phyloP scores from a whole-genome alignment of 2,329 filamentous ascomycete genomes.

The Venturia nashicola region DNA sequence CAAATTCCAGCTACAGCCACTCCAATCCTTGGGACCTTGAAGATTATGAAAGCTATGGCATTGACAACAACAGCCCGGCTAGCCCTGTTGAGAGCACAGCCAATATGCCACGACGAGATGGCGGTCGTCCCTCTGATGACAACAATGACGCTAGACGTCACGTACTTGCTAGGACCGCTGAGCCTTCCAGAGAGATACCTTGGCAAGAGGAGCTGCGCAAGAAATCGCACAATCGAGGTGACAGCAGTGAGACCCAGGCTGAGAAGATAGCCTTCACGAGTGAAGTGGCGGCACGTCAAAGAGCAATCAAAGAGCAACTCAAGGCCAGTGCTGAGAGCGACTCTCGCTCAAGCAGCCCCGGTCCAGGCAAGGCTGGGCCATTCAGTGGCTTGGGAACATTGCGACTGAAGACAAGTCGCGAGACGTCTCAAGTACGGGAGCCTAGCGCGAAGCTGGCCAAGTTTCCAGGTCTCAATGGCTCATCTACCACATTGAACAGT shows the following conservation, averaged over 20 bases:
- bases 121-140: background rate
- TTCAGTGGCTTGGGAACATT: conserved; percentile 45
- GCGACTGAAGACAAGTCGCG: conserved; percentile 53
- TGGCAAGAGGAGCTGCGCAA: conserved; percentile 39
- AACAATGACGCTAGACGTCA: background rate
- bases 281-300: conserved; percentile 58
- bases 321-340: conserved; percentile 57
- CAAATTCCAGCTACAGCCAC: conserved; percentile 36
- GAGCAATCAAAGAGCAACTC: conserved; percentile 60
- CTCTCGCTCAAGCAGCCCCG: conserved; percentile 27
- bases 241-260: conserved; percentile 38
- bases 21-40: conserved; percentile 45
- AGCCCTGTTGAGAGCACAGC: conserved; percentile 21
- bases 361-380: conserved; percentile 20
- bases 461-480: conserved; percentile 45
- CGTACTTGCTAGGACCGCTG: background rate
- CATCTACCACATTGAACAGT: conserved; percentile 12
- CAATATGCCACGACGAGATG: background rate
- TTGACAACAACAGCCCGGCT: conserved; percentile 24
- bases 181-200: background rate
- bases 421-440: conserved; percentile 44
- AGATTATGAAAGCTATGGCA: conserved; percentile 31
- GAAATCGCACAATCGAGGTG: conserved; percentile 32
- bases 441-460: conserved; percentile 45
- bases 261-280: conserved; percentile 61